Base-by-base conservation (phyloP, 306 rosid genomes). In the Medicago arabica region DNA sequence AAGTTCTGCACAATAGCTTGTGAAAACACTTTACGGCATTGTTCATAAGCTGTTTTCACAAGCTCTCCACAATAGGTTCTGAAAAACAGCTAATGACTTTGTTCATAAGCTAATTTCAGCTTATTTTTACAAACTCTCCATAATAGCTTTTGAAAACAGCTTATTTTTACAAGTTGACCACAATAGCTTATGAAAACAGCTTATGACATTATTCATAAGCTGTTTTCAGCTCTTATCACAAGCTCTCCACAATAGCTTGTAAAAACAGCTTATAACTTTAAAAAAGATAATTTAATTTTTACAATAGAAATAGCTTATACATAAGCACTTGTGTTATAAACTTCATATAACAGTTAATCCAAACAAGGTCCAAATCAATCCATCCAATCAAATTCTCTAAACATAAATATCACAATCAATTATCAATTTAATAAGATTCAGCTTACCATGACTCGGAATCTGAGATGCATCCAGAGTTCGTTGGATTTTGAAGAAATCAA, bases 401-500 rank as follows among this genome's bases (percentile, higher is more conserved):
- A 44, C 54, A 68, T n/a, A 4, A 6, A 16, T 1, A 14, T 46
- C 41, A 14, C 13, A 8, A 15, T 47, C 49, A 16, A 47, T 13
- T 31, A 25, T 69, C 5, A 15, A 23, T 39, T 18, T 4, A 4
- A 40, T 13, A 39, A 16, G 11, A 72, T 51, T 21, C 14, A 2
- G 7, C 51, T 69, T 70, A 93, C 98, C 98, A 83, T 75, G 91
- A 75, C 3, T 78, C 9, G 46, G 57, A 14, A 77, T 19, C 8
- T 66, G 46, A 6, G 43, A 8, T 13, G 54, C 59, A 28, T 83
- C 89, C 2, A 64, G 50, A 4, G 84, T 76, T 34, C 93, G 80
- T 28, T 82, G 89, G 43, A 93, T 93, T 65, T 90, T 86, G 19
- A 93, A 93, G 68, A 93, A 93, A 72, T 93, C 96, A 15, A 91